Conservation (phyloP, 305 asterid genomes). For the Solanum hybrid region DNA sequence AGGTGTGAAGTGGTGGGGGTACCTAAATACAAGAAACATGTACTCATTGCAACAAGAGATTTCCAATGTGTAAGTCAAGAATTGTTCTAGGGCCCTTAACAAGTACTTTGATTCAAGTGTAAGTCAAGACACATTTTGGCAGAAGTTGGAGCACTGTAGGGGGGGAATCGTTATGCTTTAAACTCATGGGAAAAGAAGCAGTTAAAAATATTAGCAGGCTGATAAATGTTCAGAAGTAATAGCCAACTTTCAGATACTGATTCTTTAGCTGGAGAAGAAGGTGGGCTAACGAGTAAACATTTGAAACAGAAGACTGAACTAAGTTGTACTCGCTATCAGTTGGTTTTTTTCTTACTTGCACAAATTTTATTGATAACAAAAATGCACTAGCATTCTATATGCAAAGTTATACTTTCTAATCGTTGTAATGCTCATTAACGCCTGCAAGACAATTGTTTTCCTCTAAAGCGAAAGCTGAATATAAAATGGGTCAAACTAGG, state of each 20-base stretch:
- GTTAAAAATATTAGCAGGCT: not conserved
- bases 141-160: not conserved
- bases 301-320: not conserved
- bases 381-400: not conserved
- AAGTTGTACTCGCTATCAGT: not conserved
- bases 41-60: not conserved
- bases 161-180: not conserved
- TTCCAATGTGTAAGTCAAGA: not conserved
- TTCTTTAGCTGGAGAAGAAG: not conserved
- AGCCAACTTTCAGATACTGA: not conserved
- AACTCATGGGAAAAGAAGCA: not conserved
- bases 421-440: not conserved
- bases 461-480: not conserved
- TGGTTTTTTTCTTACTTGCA: not conserved
- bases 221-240: not conserved
- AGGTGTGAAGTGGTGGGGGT: not conserved
- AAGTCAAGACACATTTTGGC: not conserved
- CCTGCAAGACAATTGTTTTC: not conserved
- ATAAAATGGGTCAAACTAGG: not conserved
- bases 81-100: not conserved
- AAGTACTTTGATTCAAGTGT: not conserved
- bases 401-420: not conserved
- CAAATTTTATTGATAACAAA: not conserved
- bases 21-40: not conserved
- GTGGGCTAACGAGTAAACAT: not conserved